phyloP scores from a whole-genome alignment of 305 asterid genomes.

The Solanum hybrid region DNA sequence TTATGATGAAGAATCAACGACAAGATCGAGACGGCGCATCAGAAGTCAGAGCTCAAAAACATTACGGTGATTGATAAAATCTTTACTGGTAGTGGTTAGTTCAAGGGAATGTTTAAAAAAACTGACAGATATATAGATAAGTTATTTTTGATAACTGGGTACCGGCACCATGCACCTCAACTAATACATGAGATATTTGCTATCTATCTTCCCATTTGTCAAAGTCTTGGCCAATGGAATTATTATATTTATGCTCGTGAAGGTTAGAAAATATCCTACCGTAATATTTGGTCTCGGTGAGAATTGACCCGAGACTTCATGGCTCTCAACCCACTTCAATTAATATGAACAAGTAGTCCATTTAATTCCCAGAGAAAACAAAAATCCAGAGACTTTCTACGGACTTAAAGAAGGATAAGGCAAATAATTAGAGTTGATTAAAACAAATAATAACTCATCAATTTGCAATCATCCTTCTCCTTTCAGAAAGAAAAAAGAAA shows the following conservation, averaged over 20 bases:
- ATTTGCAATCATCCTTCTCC: neutral
- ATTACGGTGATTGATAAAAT: neutral
- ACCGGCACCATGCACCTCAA: neutral
- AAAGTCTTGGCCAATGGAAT: neutral
- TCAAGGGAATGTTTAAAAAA: neutral
- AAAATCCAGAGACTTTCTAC: neutral
- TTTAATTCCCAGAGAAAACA: neutral
- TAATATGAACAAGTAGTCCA: neutral
- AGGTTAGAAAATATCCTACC: neutral
- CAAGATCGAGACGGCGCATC: neutral
- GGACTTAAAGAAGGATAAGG: neutral
- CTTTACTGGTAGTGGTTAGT: neutral
- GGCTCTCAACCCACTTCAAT: neutral
- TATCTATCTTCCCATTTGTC: neutral
- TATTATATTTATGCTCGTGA: neutral
- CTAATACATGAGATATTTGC: neutral
- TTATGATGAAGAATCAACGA: neutral
- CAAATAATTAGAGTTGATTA: neutral
- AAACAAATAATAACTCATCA: neutral
- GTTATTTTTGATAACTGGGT: neutral
- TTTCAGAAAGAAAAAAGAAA: neutral
- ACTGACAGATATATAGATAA: neutral
- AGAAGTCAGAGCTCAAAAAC: neutral
- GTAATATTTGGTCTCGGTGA: neutral
- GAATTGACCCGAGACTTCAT: neutral